Base-by-base conservation (phyloP, 2,329 filamentous ascomycete genomes). In the Fusarium torreyae region DNA sequence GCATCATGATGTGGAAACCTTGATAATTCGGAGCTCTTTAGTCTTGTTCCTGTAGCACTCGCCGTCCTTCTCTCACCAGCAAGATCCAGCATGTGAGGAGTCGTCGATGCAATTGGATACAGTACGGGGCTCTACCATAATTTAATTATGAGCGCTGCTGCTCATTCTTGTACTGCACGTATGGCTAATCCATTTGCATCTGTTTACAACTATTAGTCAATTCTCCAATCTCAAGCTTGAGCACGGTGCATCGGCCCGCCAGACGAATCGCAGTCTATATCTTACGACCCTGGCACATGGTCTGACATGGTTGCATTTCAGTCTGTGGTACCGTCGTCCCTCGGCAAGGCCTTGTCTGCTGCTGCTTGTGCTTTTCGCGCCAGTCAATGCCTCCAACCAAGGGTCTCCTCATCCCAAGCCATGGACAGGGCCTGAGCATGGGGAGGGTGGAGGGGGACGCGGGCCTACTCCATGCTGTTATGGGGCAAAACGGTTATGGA, bases 241-340 rank as follows among this genome's bases (percentile, higher is more conserved):
- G 72, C 70, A 72, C 70, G 72, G 72, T 72, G 72, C 72, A 74
- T 71, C 72, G 72, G 72, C 69, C 72, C 72, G 71, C 60, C 59
- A 72, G 63, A 62, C 70, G 59, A 66, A 74, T 74, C 60, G 57
- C 55, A 65, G 62, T 48, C 63, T 60, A 51, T 70, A 68, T 68
- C 69, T 66, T 58, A 73, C 68, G 68, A 73, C 68, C 73, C 73
- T 66, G 50, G 72, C 61, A 63, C 69, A 66, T 75, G 61, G 65
- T 73, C 73, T 71, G 73, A 74, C 73, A 73, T 71, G 73, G 71
- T 73, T 74, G 68, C 65, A 73, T 70, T 61, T 38, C 17, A 40
- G 31, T 45, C 17, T 46, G 18, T 34, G 26, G 39, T 15, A 24
- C 22, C 36, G 7, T 53, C 55, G 44, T 53, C 50, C 43, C 56